Evolutionary conservation across 2,329 filamentous ascomycete genomes (phyloP), one percentile per base, ranked within the genome.

Genomic region (Penicillium sp.): DNA sequence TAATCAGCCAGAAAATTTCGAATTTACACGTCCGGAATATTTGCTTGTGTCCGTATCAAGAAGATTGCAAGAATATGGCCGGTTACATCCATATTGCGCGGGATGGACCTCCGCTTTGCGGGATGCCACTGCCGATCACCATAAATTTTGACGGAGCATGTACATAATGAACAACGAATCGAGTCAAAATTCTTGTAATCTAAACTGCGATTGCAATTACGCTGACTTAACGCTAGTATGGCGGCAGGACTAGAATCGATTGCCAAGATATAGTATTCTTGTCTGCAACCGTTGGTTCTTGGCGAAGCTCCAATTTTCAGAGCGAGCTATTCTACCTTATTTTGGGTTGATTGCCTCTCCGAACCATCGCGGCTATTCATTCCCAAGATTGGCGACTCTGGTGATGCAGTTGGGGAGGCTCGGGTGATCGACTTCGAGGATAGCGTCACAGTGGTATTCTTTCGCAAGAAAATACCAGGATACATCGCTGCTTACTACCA

Each of bases 401-500:
- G 64, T 15, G 57, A 60, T 23, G 58, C 69, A 2, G 43, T 62
- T 6, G 64, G 65, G 2, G 54, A 61, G 24, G 63, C 65, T 1
- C 60, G 62, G 8, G 51, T 70, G 1, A 21, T 71, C 4, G 33
- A 61, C 9, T 59, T 73, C 0, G 62, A 65, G 42, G 70, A 72
- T 41, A 71, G 67, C 45, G 69, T 73, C 10, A 70, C 68, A 1
- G 70, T 72, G 2, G 57, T 60, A 1, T 66, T 66, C 45, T 73
- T 73, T 54, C 65, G 70, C n/a, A 61, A 65, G 39, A 49, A 58
- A 23, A 54, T 59, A 15, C 62, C 65, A 1, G 66, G 68, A 34
- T 73, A 73, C 51, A 70, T 73, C 45, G 69, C 64, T 42, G 70
- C 69, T 7, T 73, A 73, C 46, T 71, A 69, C 51, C 64, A 66